Percentiles rank a stretch among this genome's conserved stretches.
phyloP scores from a whole-genome alignment of 257 asterid genomes.

The Ajuga chamaepitys region DNA sequence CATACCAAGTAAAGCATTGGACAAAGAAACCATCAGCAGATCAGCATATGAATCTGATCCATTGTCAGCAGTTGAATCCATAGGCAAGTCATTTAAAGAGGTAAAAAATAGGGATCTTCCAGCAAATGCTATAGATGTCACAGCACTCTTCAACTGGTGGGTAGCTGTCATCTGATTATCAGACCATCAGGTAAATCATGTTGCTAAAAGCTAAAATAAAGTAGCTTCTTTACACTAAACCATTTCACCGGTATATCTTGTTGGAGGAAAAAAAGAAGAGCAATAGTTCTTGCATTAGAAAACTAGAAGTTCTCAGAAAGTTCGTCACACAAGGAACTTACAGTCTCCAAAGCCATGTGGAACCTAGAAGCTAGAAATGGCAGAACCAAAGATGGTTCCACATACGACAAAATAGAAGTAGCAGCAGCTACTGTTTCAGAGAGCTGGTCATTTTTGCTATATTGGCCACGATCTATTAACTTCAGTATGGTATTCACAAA shows the following conservation, averaged over 20 bases:
- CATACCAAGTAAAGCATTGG: conserved; percentile 93
- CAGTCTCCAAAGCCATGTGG: conserved; percentile 98
- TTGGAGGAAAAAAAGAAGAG: not conserved
- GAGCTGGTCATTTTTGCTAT: conserved; percentile 88
- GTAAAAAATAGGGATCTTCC: conserved; percentile 78
- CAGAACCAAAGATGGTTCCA: conserved; percentile 92
- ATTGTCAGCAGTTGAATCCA: conserved; percentile 33
- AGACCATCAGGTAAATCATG: conserved; percentile 19
- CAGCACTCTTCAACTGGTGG: conserved; percentile 97
- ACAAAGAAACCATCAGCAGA: conserved; percentile 75
- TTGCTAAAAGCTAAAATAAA: not conserved
- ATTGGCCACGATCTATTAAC: conserved; percentile 96
- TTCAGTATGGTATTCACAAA: conserved; percentile 70
- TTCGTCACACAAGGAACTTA: conserved; percentile 34
- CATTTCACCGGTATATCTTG: conserved; percentile 6
- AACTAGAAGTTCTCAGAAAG: not conserved
- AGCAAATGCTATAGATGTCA: conserved; percentile 84
- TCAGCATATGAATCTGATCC: conserved; percentile 63
- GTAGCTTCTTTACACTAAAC: conserved; percentile 2
- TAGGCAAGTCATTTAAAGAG: conserved; percentile 35
- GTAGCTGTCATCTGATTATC: conserved; percentile 87
- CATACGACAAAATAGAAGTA: conserved; percentile 85
- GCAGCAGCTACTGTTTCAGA: conserved; percentile 93
- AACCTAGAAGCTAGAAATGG: conserved; percentile 91
- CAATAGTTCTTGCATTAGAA: not conserved